These are phyloP conservation scores for Capsella rubella DNA, from an alignment of 441 rosid species.

Conservation along the genomic window DNA sequence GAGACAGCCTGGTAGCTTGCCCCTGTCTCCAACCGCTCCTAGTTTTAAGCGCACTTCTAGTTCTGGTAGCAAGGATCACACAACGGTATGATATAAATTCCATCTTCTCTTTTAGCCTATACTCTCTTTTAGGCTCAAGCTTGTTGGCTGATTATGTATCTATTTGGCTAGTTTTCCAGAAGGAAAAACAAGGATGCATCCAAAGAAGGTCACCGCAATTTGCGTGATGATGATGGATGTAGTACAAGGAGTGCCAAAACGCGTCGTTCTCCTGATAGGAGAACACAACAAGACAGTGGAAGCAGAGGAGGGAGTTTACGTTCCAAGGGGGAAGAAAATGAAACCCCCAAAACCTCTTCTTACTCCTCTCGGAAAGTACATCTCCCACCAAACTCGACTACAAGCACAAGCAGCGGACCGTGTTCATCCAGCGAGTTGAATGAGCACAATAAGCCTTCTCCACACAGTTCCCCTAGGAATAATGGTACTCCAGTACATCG, in stretches of 20 bases:
- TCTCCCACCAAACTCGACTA: constrained; percentile 52
- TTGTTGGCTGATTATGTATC: constrained; percentile 38
- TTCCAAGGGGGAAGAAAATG: constrained; percentile 60
- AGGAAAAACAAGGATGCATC: constrained; percentile 79
- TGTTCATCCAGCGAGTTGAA: constrained; percentile 75
- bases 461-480: constrained; percentile 68
- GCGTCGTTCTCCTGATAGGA: constrained; percentile 68
- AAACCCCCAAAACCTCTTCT: constrained; percentile 37
- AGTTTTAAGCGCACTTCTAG: constrained; percentile 78
- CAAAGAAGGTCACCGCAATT: constrained; percentile 56
- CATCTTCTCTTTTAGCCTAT: constrained; percentile 3
- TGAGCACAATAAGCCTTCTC: constrained; percentile 63
- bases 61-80: constrained; percentile 78
- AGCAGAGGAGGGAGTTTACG: constrained; percentile 50
- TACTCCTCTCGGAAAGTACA: constrained; percentile 44
- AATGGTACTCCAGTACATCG: constrained; percentile 62
- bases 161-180: constrained; percentile 67
- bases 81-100: constrained; percentile 57
- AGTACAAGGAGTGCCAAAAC: constrained; percentile 61
- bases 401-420: constrained; percentile 78
- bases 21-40: constrained; percentile 78
- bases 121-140: constrained; percentile 6
- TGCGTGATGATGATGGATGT: constrained; percentile 67
- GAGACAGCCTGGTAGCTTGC: constrained; percentile 86
- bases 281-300: constrained; percentile 60